Base-by-base conservation (phyloP, 306 rosid species). In the Vachellia collinsii region DNA sequence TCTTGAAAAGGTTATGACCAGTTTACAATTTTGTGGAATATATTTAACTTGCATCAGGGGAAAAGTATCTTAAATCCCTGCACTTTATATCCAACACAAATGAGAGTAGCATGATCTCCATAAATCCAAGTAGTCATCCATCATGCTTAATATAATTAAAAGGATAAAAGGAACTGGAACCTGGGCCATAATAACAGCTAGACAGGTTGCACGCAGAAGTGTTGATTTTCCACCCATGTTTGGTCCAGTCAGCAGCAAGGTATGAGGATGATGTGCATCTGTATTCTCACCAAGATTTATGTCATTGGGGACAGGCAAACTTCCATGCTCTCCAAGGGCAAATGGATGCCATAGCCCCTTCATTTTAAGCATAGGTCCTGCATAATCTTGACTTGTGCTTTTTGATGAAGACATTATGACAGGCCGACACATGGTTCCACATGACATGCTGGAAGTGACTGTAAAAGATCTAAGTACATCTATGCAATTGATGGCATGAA, bases 181-280 rank as follows among this genome's bases (percentile, higher is more conserved):
- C 99, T 94, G 99, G 75, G 97, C 97, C 82, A 94, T 88, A 51
- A 94, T 88, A 77, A 93, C 97, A 86, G 99, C 95, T 61, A 94
- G 85, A 86, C 99, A 94, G 13, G 99, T 90, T 69, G 97, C 90
- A 75, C 99, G 99, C 76, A 94, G 74, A 82, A 94, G 97, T 29
- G 99, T 94, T 70, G 99, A 94, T 83, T 94, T 94, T 59, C 99
- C 97, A 68, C 99, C 99, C 99, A 94, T 94, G 86, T 94, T 94
- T 47, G 99, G 99, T 72, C 99, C 99, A 16, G 99, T 94, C 72
- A 94, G 85, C 62, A 94, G 89, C 80, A 94, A 85, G 11, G 97
- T 90, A 72, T 85, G 90, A 54, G 97, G 92, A 86, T 87, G 82
- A 82, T 73, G 66, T 74, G 75, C 88, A 70, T 82, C 88, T 76